phyloP scores from a whole-genome alignment of 2,329 filamentous ascomycete genomes.

The Penicillium sp. region DNA sequence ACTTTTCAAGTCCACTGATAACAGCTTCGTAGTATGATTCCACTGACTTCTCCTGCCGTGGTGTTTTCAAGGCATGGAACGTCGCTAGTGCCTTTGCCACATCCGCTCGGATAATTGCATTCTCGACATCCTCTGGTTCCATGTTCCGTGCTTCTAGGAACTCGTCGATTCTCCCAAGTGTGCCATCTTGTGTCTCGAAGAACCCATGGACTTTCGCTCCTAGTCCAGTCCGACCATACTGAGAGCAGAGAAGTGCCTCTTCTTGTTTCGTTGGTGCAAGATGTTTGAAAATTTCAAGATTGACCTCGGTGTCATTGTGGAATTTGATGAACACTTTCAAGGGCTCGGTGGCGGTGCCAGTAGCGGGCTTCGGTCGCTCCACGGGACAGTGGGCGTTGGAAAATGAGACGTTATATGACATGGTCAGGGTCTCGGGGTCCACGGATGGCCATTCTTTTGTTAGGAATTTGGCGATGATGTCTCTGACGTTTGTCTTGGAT shows the following conservation, averaged over 20 bases:
- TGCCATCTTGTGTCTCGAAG: slow-evolving; percentile 21
- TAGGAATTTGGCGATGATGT: slow-evolving; percentile 16
- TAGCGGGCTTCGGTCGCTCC: slow-evolving; percentile 12
- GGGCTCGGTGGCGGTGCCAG: slow-evolving; percentile 6
- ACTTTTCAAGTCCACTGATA: slow-evolving; percentile 11
- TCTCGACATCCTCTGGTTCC: slow-evolving; percentile 21
- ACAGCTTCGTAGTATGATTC: slow-evolving; percentile 10
- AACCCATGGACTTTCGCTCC: slow-evolving; percentile 20
- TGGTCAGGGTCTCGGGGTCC: slow-evolving; percentile 13
- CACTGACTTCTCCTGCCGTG: not conserved
- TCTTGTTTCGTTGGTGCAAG: slow-evolving; percentile 20
- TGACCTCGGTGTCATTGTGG: not conserved
- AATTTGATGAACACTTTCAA: slow-evolving; percentile 16
- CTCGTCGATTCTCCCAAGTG: slow-evolving; percentile 20
- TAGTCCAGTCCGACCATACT: slow-evolving; percentile 16
- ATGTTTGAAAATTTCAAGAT: slow-evolving; percentile 14
- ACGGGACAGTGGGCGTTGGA: slow-evolving; percentile 17
- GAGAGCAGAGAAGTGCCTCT: slow-evolving; percentile 16
- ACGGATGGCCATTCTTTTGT: slow-evolving; percentile 17
- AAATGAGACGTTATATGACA: slow-evolving; percentile 11
- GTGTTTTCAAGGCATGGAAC: slow-evolving; percentile 14
- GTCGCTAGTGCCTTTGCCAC: slow-evolving; percentile 15
- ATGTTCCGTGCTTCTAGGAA: slow-evolving; percentile 21
- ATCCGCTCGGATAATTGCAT: slow-evolving; percentile 17
- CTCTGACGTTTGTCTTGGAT: slow-evolving; percentile 9